Evolutionary conservation across 257 asterid genomes (phyloP).

Genomic region (Galeopsis tetrahit): DNA sequence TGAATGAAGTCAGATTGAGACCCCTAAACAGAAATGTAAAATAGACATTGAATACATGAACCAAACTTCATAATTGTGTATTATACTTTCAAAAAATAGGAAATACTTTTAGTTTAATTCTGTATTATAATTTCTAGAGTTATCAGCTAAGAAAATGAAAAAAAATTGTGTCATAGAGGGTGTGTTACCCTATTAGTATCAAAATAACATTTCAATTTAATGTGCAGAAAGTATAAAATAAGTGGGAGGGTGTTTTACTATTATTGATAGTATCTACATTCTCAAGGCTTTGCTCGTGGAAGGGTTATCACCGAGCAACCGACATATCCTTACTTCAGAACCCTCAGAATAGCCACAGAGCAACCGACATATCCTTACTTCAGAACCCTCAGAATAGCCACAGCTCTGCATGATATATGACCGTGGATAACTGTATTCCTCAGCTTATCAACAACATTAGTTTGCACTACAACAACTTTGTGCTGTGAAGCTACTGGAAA

Average conservation of each 20-base stretch:
- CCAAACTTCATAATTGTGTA: too few species aligned
- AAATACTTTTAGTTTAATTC: too few species aligned
- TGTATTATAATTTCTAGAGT: conserved; percentile 16
- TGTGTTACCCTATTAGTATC: conserved; percentile 3
- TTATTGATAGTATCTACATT: conserved; percentile 51
- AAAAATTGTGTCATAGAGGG: neutral
- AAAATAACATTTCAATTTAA: neutral
- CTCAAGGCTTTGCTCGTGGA: conserved; percentile 81
- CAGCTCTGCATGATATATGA: conserved; percentile 70
- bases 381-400: conserved; percentile 73
- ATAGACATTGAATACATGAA: too few species aligned
- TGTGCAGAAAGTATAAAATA: conserved; percentile 17
- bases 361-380: conserved; percentile 78
- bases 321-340: conserved; percentile 60
- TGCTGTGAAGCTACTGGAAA: conserved; percentile 54
- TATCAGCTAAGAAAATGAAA: too few species aligned
- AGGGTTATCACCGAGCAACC: too few species aligned
- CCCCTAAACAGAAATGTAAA: too few species aligned
- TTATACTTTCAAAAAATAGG: too few species aligned
- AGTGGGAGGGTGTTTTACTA: neutral
- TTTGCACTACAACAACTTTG: conserved; percentile 37
- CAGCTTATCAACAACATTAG: conserved; percentile 34
- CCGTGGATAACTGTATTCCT: conserved; percentile 47
- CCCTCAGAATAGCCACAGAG: conserved; percentile 60
- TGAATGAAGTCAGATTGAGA: too few species aligned